Conservation (phyloP, 345 rosid species). For the Acer campestre region DNA sequence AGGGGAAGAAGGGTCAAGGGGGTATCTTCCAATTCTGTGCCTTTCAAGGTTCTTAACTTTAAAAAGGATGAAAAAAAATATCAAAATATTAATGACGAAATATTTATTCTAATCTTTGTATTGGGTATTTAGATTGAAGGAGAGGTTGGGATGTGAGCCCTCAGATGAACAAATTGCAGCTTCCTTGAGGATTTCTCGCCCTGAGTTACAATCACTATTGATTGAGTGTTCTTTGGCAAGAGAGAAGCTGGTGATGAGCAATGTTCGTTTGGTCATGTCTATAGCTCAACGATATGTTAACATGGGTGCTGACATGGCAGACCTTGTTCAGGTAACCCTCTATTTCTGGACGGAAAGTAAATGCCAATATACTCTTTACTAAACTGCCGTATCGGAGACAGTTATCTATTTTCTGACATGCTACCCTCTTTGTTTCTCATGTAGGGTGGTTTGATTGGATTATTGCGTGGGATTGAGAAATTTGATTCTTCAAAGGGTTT, state of each 20-base stretch:
- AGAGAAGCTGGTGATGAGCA: conserved; percentile 95
- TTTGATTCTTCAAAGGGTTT: conserved; percentile 93
- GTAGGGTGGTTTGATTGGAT: conserved; percentile 94
- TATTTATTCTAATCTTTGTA: conserved; percentile 10
- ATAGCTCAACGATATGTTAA: conserved; percentile 89
- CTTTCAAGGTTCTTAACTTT: not conserved
- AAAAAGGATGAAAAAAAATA: not conserved
- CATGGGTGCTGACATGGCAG: conserved; percentile 95
- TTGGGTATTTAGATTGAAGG: conserved; percentile 61
- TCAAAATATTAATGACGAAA: not conserved
- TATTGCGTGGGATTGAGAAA: conserved; percentile 92
- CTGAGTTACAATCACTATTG: conserved; percentile 65
- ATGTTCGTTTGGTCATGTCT: conserved; percentile 93
- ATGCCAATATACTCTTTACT: not conserved
- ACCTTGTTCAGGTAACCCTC: conserved; percentile 85
- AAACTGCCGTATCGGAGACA: not conserved
- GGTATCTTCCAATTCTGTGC: not conserved
- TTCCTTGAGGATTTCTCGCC: conserved; percentile 73
- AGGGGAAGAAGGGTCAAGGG: too few relatives aligned
- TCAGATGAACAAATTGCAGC: conserved; percentile 82
- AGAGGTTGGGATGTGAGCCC: conserved; percentile 84
- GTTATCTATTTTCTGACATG: not conserved
- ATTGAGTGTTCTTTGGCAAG: conserved; percentile 83
- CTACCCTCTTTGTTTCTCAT: conserved; percentile 9
- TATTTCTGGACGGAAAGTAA: conserved; percentile 4